phyloP scores from a whole-genome alignment of 129 eudicot genomes.

The Sambucus nigra region DNA sequence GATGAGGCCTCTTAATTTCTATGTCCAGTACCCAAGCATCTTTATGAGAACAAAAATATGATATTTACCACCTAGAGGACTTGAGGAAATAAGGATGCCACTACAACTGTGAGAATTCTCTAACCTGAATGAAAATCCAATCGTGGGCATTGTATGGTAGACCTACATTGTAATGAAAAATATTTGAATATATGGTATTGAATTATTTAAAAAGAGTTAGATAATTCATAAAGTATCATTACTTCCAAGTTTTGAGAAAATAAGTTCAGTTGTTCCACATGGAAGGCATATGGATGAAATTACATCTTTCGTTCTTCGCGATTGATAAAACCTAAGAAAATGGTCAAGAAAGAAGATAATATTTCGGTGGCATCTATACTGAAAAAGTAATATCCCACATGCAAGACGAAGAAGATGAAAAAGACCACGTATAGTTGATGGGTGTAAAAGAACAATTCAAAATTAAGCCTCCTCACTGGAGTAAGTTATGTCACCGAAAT shows the following conservation, averaged over 20 bases:
- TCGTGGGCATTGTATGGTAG: conserved; percentile 71
- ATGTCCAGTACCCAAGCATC: conserved; percentile 83
- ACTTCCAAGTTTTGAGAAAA: conserved; percentile 78
- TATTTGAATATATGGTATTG: background rate
- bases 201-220: background rate
- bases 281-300: conserved; percentile 73
- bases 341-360: conserved; percentile 84
- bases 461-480: conserved; percentile 56
- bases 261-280: conserved; percentile 71
- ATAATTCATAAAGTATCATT: conserved; percentile 10
- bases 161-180: conserved; percentile 20
- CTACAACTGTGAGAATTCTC: conserved; percentile 67
- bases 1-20: conserved; percentile 42
- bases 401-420: conserved; percentile 74
- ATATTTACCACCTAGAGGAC: conserved; percentile 68
- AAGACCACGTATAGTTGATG: conserved; percentile 76
- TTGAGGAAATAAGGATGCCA: conserved; percentile 97
- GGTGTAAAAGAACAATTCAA: conserved; percentile 84
- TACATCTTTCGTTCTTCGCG: conserved; percentile 57
- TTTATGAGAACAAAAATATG: conserved; percentile 67
- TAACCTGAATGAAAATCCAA: conserved; percentile 64
- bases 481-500: conserved; percentile 95
- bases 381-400: conserved; percentile 67
- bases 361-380: conserved; percentile 54
- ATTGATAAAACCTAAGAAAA: conserved; percentile 71